Conservation (phyloP, 495 filamentous ascomycete genomes). For the Durotheca rogersii region DNA sequence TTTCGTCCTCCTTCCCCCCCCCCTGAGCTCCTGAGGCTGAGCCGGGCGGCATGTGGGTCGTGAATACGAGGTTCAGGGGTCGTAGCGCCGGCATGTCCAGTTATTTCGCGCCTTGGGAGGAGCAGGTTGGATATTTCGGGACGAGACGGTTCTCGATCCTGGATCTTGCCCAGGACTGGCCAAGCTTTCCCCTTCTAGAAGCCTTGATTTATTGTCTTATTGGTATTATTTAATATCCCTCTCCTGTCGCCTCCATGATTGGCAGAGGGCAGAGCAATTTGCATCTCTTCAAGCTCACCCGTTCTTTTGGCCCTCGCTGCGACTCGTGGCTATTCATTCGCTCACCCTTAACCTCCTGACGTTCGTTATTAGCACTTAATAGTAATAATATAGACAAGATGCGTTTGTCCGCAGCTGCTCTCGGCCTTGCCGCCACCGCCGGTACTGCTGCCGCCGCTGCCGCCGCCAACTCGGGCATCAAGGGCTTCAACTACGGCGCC, state of each 20-base stretch:
- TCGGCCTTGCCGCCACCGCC: constrained; percentile 38
- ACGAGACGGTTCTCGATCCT: constrained; percentile 32
- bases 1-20: too few relatives aligned
- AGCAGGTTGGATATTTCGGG: constrained; percentile 9
- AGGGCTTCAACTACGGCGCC: constrained; percentile 78
- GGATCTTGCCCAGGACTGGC: constrained; percentile 5
- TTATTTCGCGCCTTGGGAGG: constrained; percentile 9
- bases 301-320: constrained; percentile 13
- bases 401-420: constrained; percentile 39
- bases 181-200: constrained; percentile 24
- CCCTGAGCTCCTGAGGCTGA: too few relatives aligned
- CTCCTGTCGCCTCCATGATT: background rate
- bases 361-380: constrained; percentile 31
- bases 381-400: constrained; percentile 23
- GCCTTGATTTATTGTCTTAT: constrained; percentile 20
- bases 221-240: constrained; percentile 1
- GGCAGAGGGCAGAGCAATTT: constrained; percentile 3
- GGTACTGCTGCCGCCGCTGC: constrained; percentile 21
- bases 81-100: constrained; percentile 26
- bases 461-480: constrained; percentile 48
- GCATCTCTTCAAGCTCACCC: constrained; percentile 13
- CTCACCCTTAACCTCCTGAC: constrained; percentile 22
- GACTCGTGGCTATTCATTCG: constrained; percentile 25
- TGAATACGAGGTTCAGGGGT: constrained; percentile 27
- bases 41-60: constrained; percentile 26